Base-by-base conservation (phyloP, 441 rosid genomes). In the Dalechampia spathulata region DNA sequence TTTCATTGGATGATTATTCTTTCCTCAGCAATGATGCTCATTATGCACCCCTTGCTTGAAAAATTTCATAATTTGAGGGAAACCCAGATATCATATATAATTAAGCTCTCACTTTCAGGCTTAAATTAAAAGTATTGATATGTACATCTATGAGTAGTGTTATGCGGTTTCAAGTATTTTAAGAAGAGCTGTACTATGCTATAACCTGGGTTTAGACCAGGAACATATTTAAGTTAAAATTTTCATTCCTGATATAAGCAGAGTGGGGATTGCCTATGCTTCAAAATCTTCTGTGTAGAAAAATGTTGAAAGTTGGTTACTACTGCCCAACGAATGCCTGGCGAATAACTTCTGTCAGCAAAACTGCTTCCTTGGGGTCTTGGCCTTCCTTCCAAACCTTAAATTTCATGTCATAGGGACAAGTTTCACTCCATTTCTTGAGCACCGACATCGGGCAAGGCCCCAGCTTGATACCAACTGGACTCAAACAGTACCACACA, bases 381-480 rank as follows among this genome's bases (percentile, higher is more conserved):
- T 67, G 78, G 14, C 57, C 62, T 26, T 30, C 55, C 52, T 44
- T 74, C 49, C 62, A 64, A 22, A 56, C 72, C 55, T 61, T 67
- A 38, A 38, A 52, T 40, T 27, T 30, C 37, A 62, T 3, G 9
- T 50, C 30, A 0, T 8, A 11, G 40, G 17, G 6, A 52, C 54
- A 26, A 7, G 60, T 20, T 8, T 58, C 49, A 40, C 39, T 57
- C 75, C 71, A 71, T 50, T 21, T 14, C 53, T 67, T 67, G 20
- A 74, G 69, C 55, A 70, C 17, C 5, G 62, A 25, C 60, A 70
- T 50, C 5, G 71, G 55, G 41, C 50, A 61, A 22, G 71, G 79
- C 38, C 75, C 75, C 13, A 0, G 44, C 12, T 20, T 52, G 19
- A 17, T 8, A n/a, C 75, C 75, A 22, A 1, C 1, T 5, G 70